Conservation (phyloP, 352 stramenopile species). For the Pythium biforme region DNA sequence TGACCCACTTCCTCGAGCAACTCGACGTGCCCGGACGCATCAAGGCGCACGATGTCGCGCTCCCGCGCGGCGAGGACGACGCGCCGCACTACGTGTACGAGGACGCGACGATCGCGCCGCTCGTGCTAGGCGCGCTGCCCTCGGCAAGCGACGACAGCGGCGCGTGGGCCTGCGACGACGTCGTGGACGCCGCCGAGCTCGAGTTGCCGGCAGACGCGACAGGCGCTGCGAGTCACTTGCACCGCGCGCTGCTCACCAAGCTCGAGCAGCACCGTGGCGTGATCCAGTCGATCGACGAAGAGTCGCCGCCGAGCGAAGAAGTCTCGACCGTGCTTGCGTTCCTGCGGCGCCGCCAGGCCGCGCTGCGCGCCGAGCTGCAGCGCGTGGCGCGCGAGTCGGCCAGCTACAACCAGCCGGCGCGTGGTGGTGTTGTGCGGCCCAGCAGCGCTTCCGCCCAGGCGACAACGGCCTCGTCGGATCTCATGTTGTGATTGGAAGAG, state of each 20-base stretch:
- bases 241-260: slow-evolving; percentile 17
- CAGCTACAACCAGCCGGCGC: background rate
- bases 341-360: slow-evolving; percentile 19
- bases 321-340: slow-evolving; percentile 18
- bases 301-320: slow-evolving; percentile 16
- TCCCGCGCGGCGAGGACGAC: slow-evolving; percentile 21
- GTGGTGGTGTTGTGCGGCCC: background rate
- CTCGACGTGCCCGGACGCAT: slow-evolving; percentile 23
- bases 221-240: slow-evolving; percentile 11
- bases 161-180: slow-evolving; percentile 5
- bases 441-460: background rate
- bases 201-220: slow-evolving; percentile 11
- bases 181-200: slow-evolving; percentile 16
- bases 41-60: slow-evolving; percentile 22
- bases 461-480: background rate
- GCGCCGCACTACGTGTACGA: slow-evolving; percentile 25
- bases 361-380: slow-evolving; percentile 19
- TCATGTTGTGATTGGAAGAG: background rate
- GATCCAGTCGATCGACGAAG: slow-evolving; percentile 24
- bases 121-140: slow-evolving; percentile 12
- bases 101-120: slow-evolving; percentile 16
- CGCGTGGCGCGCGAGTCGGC: slow-evolving; percentile 13
- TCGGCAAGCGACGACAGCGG: background rate
- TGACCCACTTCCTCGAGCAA: slow-evolving; percentile 20
- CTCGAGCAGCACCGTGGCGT: slow-evolving; percentile 24